phyloP scores from a whole-genome alignment of 371 early-diverging fungal genomes.

The Zychaea mexicana region DNA sequence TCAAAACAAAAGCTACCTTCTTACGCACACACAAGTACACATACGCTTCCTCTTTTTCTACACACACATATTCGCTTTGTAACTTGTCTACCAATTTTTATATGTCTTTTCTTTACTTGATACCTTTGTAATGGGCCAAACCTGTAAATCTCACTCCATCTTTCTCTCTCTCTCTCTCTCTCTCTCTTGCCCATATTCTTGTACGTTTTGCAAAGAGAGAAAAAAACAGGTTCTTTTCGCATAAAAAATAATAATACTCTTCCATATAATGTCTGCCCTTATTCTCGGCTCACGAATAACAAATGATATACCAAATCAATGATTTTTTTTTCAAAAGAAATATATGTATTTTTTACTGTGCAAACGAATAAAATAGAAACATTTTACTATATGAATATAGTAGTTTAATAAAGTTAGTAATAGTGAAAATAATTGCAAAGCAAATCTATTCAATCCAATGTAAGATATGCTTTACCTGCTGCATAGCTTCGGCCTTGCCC shows the following conservation, averaged over 20 bases:
- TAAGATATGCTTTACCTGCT: too few relatives aligned
- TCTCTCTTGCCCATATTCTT: neutral
- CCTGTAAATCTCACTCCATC: too few relatives aligned
- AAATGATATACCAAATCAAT: neutral
- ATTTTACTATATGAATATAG: conserved; percentile 2
- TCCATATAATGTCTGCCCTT: too few relatives aligned
- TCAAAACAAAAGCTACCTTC: too few relatives aligned
- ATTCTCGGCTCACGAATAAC: too few relatives aligned
- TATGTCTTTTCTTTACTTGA: too few relatives aligned
- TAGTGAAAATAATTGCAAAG: neutral
- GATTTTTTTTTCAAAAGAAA: neutral
- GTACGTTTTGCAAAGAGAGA: neutral
- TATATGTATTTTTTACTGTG: neutral
- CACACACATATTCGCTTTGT: too few relatives aligned
- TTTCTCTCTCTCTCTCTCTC: neutral
- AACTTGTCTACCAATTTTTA: too few relatives aligned
- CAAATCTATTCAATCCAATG: conserved; percentile 14
- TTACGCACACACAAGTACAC: too few relatives aligned
- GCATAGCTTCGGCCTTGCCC: conserved; percentile 44
- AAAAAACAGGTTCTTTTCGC: neutral
- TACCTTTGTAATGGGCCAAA: too few relatives aligned
- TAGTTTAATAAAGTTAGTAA: neutral
- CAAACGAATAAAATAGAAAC: neutral
- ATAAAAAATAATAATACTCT: too few relatives aligned
- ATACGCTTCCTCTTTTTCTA: too few relatives aligned